phyloP scores from a whole-genome alignment of 2,329 filamentous ascomycete genomes.

The Microsporum canis region DNA sequence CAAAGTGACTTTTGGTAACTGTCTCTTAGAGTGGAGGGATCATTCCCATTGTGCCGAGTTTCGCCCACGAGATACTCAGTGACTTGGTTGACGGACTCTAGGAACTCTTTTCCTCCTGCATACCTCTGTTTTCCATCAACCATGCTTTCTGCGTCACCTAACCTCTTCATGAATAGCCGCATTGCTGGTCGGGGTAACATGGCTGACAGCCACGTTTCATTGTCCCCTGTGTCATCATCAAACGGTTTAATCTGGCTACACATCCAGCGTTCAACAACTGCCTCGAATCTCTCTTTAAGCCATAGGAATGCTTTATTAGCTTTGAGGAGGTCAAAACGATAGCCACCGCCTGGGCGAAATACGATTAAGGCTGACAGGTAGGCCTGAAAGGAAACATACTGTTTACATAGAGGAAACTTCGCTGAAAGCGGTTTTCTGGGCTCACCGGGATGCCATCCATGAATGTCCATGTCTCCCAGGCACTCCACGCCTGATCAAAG shows the following conservation, averaged over 20 bases:
- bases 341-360: neutral
- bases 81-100: neutral
- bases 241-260: neutral
- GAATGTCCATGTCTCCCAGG: neutral
- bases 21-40: neutral
- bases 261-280: neutral
- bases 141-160: neutral
- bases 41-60: neutral
- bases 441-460: neutral
- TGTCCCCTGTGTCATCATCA: neutral
- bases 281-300: neutral
- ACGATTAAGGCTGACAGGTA: too few species aligned
- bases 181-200: neutral
- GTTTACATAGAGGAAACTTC: neutral
- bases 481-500: neutral
- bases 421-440: neutral
- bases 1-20: neutral
- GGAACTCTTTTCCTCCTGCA: neutral
- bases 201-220: neutral
- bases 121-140: neutral
- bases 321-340: neutral
- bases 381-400: too few species aligned
- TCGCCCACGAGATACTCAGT: neutral
- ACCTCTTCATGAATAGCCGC: neutral
- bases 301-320: neutral